Base-by-base conservation (phyloP, 2,329 filamentous ascomycete genomes). In the Reticulascus tulasneorum region DNA sequence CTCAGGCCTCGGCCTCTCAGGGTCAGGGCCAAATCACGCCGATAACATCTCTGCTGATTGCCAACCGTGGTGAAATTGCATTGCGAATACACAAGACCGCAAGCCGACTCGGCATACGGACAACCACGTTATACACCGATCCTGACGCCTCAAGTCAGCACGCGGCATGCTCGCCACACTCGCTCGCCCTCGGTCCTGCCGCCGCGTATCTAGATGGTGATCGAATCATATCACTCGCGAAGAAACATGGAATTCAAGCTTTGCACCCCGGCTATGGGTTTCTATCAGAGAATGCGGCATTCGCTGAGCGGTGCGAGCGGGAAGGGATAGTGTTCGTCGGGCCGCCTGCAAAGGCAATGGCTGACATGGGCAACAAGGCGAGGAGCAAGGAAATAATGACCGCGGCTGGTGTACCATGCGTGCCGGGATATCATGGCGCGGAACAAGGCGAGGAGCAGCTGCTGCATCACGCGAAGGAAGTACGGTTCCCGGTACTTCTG, bases 221-320 rank as follows among this genome's bases (percentile, higher is more conserved):
- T 53, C 81, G 86, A 45, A 97, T 98, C 56, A 91, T 98, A 45
- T 75, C 79, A 19, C 79, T 95, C 40, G 93, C 91, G 11, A 89
- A 90, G 65, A 73, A 84, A 51, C 79, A 91, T 53, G 85, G 85
- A 27, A 96, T 94, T 53, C 79, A 91, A 57, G 91, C 88, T 5
- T 83, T 98, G 48, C 93, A 98, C 61, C 93, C 93, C 1, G 93
- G 93, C 17, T 98, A 98, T 66, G 93, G 93, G 27, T 98, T 94
- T 55, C 67, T 97, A 47, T 94, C 86, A 44, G 93, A 98, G 66
- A 98, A 98, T 62, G 82, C 91, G 7, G 79, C 73, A 6, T 98
- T 98, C 58, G 93, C 93, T 4, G 79, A 81, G 51, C 82, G 86
- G 57, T 97, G 91, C 59, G 84, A 86, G 50, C 82, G 93, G 51